These are phyloP conservation scores for Cucumis cinereus DNA, from an alignment of 306 rosid genomes.

Conservation along the genomic window DNA sequence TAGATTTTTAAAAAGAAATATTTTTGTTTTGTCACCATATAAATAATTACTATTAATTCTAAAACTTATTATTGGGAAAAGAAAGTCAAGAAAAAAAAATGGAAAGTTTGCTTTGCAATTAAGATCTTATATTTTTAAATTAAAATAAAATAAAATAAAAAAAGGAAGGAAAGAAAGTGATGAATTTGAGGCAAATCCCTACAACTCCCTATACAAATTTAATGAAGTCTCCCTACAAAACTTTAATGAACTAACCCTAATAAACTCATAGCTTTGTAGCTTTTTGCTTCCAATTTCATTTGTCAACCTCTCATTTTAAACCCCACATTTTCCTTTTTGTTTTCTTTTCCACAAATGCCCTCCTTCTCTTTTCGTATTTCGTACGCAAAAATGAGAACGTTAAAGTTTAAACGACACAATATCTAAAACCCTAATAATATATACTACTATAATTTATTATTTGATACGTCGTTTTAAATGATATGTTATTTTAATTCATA, in stretches of 20 bases:
- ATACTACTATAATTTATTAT: no score
- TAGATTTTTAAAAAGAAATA: no score
- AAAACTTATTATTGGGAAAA: background rate
- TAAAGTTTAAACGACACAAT: no score
- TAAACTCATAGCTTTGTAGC: background rate
- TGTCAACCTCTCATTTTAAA: background rate
- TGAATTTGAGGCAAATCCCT: slow-evolving; percentile 4
- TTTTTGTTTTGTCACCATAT: background rate
- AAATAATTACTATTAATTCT: background rate
- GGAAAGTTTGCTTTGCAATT: background rate
- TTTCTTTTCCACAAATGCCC: background rate
- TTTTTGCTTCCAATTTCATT: background rate
- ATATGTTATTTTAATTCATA: no score
- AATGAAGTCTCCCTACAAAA: background rate
- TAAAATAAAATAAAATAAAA: no score
- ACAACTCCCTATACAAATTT: slow-evolving; percentile 5
- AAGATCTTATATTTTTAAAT: background rate
- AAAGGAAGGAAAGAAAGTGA: background rate
- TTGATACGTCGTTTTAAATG: no score
- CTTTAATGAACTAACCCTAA: background rate
- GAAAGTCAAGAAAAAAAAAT: background rate
- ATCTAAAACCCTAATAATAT: no score
- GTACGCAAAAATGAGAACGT: background rate
- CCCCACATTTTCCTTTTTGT: background rate
- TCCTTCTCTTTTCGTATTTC: background rate